Conservation (phyloP, 345 rosid species). For the Arabis hirsuta region DNA sequence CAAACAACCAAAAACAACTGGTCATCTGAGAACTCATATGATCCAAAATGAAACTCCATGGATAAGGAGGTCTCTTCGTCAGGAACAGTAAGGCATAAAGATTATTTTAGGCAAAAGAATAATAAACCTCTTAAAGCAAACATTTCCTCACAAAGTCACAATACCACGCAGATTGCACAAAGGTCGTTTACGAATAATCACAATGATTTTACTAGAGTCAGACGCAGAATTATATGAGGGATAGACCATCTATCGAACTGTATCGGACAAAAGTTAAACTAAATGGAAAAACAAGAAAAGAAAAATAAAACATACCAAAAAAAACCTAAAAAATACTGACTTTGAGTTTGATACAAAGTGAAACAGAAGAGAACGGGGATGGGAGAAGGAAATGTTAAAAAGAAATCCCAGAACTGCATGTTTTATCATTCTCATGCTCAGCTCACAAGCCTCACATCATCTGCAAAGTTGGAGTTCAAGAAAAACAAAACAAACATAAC, state of each 20-base stretch:
- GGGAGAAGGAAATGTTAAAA: constrained; percentile 10
- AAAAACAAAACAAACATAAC: constrained; percentile 38
- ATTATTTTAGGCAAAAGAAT: not conserved
- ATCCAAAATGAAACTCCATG: constrained; percentile 7
- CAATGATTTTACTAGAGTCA: constrained; percentile 11
- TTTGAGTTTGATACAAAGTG: constrained; percentile 2
- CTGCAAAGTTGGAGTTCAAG: constrained; percentile 63
- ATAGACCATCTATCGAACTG: not conserved
- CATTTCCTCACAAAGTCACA: not conserved
- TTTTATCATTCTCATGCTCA: constrained; percentile 53
- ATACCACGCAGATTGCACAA: not conserved
- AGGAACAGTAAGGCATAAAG: not conserved
- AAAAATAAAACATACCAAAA: not conserved
- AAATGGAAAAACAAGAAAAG: not conserved
- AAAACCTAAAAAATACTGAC: not conserved
- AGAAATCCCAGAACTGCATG: constrained; percentile 42
- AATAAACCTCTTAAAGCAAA: not conserved
- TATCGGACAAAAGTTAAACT: not conserved
- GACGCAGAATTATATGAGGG: not conserved
- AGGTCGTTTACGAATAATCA: constrained; percentile 8
- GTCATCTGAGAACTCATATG: constrained; percentile 1
- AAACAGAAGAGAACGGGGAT: constrained; percentile 28
- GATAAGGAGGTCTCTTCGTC: constrained; percentile 1
- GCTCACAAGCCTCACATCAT: constrained; percentile 47
- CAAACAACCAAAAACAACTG: not conserved